phyloP scores from a whole-genome alignment of 768 basidiomycete genomes.

The Lentinula edodes region DNA sequence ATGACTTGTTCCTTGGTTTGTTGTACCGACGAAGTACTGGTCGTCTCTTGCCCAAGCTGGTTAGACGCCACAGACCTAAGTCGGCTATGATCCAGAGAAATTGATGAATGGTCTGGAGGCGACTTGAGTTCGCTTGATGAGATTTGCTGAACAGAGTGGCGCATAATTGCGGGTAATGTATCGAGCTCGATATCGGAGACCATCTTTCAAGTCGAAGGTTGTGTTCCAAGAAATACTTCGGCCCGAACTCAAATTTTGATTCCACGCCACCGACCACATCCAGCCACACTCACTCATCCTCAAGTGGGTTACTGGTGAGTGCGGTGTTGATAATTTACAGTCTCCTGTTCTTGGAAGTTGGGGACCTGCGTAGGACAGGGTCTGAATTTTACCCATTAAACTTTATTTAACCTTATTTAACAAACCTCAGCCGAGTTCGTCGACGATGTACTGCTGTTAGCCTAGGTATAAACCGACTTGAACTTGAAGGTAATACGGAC shows the following conservation, averaged over 20 bases:
- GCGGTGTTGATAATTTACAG: too few relatives aligned
- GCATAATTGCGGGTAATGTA: background rate
- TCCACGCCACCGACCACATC: too few relatives aligned
- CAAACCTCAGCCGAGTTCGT: too few relatives aligned
- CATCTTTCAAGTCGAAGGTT: background rate
- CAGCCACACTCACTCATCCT: too few relatives aligned
- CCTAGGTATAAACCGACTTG: too few relatives aligned
- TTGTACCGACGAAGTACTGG: background rate
- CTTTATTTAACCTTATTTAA: too few relatives aligned
- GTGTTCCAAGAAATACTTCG: background rate
- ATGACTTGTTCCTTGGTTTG: slow-evolving; percentile 15
- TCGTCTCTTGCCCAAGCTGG: background rate
- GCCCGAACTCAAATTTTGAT: background rate
- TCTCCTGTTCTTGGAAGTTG: too few relatives aligned
- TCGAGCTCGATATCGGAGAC: background rate
- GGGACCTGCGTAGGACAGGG: too few relatives aligned
- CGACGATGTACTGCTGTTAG: too few relatives aligned
- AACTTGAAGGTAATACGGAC: too few relatives aligned
- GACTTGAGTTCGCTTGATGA: background rate
- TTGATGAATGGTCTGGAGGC: background rate
- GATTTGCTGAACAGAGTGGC: background rate
- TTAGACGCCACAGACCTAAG: background rate
- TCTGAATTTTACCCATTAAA: too few relatives aligned
- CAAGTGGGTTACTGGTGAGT: too few relatives aligned
- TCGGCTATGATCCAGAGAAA: background rate